Evolutionary conservation across 2,329 filamentous ascomycete genomes (phyloP), one percentile per base, ranked within the genome.

Genomic region (Bipolaris sorokiniana): DNA sequence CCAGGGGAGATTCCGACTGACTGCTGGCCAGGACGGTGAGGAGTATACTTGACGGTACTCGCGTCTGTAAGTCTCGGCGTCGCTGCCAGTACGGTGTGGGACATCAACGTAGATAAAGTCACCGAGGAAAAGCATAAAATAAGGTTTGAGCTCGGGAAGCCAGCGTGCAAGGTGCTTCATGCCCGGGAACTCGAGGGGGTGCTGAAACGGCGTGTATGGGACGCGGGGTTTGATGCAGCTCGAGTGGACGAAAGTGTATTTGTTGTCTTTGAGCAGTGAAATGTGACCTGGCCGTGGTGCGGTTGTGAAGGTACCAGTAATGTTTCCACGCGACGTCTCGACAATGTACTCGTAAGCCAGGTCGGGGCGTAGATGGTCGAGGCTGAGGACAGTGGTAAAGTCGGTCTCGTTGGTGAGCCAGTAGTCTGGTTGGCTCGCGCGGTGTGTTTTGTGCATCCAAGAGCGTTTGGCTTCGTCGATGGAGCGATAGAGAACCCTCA

Each of bases 31-130:
- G 63, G 97, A 94, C 0, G 94, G 94, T 2, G 93, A 97, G 0
- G 91, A 90, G 71, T 99, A 99, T n/a, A 97, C 88, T 67, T 96
- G 92, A 18, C 94, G 88, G 72, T 99, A 99, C 72, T 97, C 92
- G 71, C 91, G 87, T 48, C 93, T 86, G 75, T 97, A 99, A 68
- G 92, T 87, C 51, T 91, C 87, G 1, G 83, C 79, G 0, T 86
- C 83, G 38, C 84, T 86, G 10, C 92, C 92, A 72, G 93, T 90
- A 9, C 90, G 87, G 46, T 87, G 83, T 0, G 94, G 94, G 0
- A 98, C 94, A 69, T 99, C 95, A 34, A 91, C 85, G 71, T 96
- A 96, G 71, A 96, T 94, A 72, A 95, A 96, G 69, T 96, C 91
- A 34, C 92, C 91, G 0, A 96, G 82, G 76, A 88, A 88, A 16